Percentiles rank a stretch among this genome's conserved stretches.
These are phyloP conservation scores for Nakazawaea ambrosiae DNA, from an alignment of 805 yeast species.

Conservation along the genomic window DNA sequence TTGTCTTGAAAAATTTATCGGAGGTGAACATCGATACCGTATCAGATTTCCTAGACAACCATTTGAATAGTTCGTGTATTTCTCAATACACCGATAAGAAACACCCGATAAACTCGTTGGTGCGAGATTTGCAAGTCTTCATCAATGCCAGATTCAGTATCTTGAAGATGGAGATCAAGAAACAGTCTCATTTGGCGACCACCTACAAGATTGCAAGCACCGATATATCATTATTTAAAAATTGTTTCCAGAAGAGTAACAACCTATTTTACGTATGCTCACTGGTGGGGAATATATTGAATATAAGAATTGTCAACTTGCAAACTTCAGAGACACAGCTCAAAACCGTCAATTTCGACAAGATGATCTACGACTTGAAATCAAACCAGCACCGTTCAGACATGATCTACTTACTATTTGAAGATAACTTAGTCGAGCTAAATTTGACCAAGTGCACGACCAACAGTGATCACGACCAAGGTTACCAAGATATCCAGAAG, in stretches of 20 bases:
- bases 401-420: too few species aligned
- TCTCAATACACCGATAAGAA: not conserved
- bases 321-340: too few species aligned
- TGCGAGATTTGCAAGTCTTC: slow-evolving; percentile 12
- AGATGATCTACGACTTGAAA: too few species aligned
- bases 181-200: not conserved
- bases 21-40: slow-evolving; percentile 21
- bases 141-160: slow-evolving; percentile 9
- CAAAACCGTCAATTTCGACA: too few species aligned
- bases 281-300: slow-evolving; percentile 3
- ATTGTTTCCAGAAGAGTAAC: slow-evolving; percentile 1
- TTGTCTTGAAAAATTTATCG: slow-evolving; percentile 4
- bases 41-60: slow-evolving; percentile 21
- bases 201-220: slow-evolving; percentile 1
- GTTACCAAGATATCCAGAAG: too few species aligned
- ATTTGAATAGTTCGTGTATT: slow-evolving; percentile 8
- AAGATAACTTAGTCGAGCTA: too few species aligned
- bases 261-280: slow-evolving; percentile 1
- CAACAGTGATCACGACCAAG: too few species aligned
- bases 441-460: too few species aligned
- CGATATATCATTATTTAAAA: slow-evolving; percentile 3
- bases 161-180: slow-evolving; percentile 10
- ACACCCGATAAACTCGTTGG: slow-evolving; percentile 3
- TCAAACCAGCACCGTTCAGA: too few species aligned
- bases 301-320: too few species aligned